Evolutionary conservation across 2,329 filamentous ascomycete genomes (phyloP).

Genomic region (Bipolaris bicolor): DNA sequence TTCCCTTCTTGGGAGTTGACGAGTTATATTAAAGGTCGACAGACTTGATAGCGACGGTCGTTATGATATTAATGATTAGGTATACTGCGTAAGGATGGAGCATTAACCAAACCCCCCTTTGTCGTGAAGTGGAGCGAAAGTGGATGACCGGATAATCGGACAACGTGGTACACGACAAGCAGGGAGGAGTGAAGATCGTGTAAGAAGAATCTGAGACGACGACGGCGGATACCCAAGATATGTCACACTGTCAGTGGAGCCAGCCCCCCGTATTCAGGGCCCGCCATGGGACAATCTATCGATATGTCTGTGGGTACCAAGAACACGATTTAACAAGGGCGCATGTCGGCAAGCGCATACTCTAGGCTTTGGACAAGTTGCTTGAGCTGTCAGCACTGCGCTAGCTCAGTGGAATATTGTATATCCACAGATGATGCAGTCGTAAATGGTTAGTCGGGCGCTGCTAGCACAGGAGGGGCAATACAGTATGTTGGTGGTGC

Average conservation of each 20-base stretch:
- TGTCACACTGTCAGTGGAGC: constrained; percentile 12
- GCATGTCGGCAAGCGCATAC: constrained; percentile 10
- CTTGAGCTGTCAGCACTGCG: background rate
- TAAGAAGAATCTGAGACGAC: background rate
- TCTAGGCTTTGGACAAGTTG: background rate
- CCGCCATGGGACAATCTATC: background rate
- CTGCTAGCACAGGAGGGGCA: constrained; percentile 9
- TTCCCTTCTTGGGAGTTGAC: background rate
- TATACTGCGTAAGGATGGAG: background rate
- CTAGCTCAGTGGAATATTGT: constrained; percentile 11
- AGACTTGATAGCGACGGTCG: constrained; percentile 1
- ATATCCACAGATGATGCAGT: constrained; percentile 7
- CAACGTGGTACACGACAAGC: constrained; percentile 6
- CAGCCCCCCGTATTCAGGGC: constrained; percentile 1
- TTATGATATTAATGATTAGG: constrained; percentile 6
- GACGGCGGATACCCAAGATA: constrained; percentile 9
- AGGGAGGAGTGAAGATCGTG: background rate
- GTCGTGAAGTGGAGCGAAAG: constrained; percentile 6
- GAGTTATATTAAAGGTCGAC: background rate
- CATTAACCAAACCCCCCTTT: constrained; percentile 7
- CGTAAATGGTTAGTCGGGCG: constrained; percentile 1
- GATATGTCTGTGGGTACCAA: background rate
- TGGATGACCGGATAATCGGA: constrained; percentile 8
- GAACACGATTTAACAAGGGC: background rate
- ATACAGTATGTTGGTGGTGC: constrained; percentile 4